Conservation (phyloP, 78 protist genomes). For the Monocercomonoides exilis region DNA sequence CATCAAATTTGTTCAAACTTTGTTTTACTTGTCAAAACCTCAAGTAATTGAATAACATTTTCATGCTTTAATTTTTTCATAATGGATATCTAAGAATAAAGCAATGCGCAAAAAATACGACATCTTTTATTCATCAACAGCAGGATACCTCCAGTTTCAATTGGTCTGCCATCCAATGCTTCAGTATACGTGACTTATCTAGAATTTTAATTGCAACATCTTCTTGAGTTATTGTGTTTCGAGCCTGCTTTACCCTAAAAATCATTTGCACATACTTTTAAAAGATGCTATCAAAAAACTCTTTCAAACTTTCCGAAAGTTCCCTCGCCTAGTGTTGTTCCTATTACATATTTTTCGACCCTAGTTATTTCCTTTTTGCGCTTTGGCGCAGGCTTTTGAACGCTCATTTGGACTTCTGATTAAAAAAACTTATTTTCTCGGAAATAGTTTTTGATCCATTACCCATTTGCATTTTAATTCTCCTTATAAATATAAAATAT, state of each 20-base stretch:
- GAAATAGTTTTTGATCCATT: too few species aligned
- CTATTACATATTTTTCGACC: too few species aligned
- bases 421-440: too few species aligned
- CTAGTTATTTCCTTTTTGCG: too few species aligned
- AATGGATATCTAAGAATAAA: neutral
- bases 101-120: constrained; percentile 4
- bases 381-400: too few species aligned
- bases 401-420: too few species aligned
- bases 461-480: too few species aligned
- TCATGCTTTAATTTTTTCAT: constrained; percentile 3
- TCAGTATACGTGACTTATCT: constrained; percentile 14
- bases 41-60: constrained; percentile 34
- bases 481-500: too few species aligned
- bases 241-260: constrained; percentile 29
- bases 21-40: constrained; percentile 26
- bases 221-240: neutral
- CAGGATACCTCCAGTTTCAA: constrained; percentile 38
- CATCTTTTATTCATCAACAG: neutral
- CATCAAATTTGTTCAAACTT: neutral
- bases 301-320: constrained; percentile 22
- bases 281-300: neutral
- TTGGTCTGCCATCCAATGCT: constrained; percentile 32
- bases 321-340: constrained; percentile 41
- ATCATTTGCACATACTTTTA: neutral
- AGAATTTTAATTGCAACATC: constrained; percentile 42